A percentile compares a stretch with the other conserved stretches of the same genome.
phyloP scores from a whole-genome alignment of 768 basidiomycete species.

The Phylloporus sp. region DNA sequence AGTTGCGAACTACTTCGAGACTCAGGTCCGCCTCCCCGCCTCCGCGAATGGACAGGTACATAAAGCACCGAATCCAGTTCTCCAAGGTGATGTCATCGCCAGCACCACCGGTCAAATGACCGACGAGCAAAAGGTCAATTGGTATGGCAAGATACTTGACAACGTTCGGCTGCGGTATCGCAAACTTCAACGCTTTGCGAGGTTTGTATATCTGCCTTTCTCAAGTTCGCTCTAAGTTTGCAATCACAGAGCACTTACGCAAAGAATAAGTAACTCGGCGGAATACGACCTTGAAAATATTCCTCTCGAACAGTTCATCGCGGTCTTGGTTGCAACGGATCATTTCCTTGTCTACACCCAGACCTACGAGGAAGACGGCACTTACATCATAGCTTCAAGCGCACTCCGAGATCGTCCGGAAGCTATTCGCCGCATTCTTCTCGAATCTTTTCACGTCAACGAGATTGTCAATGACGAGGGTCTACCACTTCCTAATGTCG shows the following conservation, averaged over 20 bases:
- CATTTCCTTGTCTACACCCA: slow-evolving; percentile 94
- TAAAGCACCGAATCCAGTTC: slow-evolving; percentile 30
- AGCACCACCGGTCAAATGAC: slow-evolving; percentile 54
- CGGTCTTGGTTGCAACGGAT: slow-evolving; percentile 72
- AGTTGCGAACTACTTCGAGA: slow-evolving; percentile 91
- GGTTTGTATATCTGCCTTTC: slow-evolving; percentile 39
- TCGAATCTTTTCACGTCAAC: slow-evolving; percentile 78
- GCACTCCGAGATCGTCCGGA: slow-evolving; percentile 73
- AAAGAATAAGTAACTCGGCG: slow-evolving; percentile 89
- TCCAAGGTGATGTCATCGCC: slow-evolving; percentile 33
- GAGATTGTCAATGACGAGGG: slow-evolving; percentile 53
- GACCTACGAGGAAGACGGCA: slow-evolving; percentile 80
- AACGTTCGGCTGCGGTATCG: slow-evolving; percentile 88
- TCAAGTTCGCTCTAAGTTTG: slow-evolving; percentile 2
- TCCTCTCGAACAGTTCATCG: slow-evolving; percentile 74
- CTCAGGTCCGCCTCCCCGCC: slow-evolving; percentile 76
- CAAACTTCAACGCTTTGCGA: slow-evolving; percentile 89
- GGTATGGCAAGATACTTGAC: slow-evolving; percentile 93
- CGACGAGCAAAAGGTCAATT: slow-evolving; percentile 74
- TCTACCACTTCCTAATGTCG: slow-evolving; percentile 36
- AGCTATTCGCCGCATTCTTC: slow-evolving; percentile 71
- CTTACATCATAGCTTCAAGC: slow-evolving; percentile 82
- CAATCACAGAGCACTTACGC: slow-evolving; percentile 55
- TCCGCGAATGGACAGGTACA: slow-evolving; percentile 32
- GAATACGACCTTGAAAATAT: slow-evolving; percentile 80